Evolutionary conservation across 257 asterid genomes (phyloP).

Genomic region (Linderniella brevidens): DNA sequence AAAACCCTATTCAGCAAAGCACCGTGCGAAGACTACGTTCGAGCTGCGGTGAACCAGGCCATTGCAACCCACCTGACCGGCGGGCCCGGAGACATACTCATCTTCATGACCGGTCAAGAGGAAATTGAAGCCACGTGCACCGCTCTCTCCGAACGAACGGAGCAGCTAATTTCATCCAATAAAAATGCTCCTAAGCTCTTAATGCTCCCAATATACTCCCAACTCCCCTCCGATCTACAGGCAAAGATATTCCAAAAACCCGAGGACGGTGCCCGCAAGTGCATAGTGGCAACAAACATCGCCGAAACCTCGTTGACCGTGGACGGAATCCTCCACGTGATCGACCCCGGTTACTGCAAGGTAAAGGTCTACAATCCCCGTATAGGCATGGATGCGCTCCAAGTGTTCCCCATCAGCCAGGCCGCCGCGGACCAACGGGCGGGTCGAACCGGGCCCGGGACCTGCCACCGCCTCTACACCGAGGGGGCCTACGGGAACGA

Average conservation of each 20-base stretch:
- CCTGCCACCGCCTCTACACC: constrained; percentile 83
- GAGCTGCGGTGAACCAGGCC: constrained; percentile 90
- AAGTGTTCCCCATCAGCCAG: constrained; percentile 87
- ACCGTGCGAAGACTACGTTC: constrained; percentile 97
- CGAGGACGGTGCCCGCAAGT: constrained; percentile 90
- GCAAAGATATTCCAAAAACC: constrained; percentile 89
- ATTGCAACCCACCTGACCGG: constrained; percentile 85
- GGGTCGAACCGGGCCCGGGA: constrained; percentile 96
- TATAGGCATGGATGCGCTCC: constrained; percentile 99
- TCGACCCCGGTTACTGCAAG: constrained; percentile 89
- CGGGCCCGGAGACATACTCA: constrained; percentile 89
- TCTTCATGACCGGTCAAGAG: constrained; percentile 98
- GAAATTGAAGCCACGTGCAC: constrained; percentile 96
- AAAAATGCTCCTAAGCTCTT: constrained; percentile 71
- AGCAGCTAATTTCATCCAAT: constrained; percentile 49
- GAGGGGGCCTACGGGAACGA: constrained; percentile 74
- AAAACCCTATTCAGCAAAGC: constrained; percentile 53
- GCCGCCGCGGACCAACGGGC: constrained; percentile 98
- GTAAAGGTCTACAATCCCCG: constrained; percentile 96
- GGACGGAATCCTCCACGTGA: constrained; percentile 81
- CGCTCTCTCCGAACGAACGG: constrained; percentile 87
- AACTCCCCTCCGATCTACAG: constrained; percentile 92
- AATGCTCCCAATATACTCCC: constrained; percentile 93
- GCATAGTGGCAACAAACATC: constrained; percentile 89
- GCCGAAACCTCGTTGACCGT: constrained; percentile 98